phyloP scores from a whole-genome alignment of 371 early-diverging fungal genomes.

The Mucor lusitanicus region DNA sequence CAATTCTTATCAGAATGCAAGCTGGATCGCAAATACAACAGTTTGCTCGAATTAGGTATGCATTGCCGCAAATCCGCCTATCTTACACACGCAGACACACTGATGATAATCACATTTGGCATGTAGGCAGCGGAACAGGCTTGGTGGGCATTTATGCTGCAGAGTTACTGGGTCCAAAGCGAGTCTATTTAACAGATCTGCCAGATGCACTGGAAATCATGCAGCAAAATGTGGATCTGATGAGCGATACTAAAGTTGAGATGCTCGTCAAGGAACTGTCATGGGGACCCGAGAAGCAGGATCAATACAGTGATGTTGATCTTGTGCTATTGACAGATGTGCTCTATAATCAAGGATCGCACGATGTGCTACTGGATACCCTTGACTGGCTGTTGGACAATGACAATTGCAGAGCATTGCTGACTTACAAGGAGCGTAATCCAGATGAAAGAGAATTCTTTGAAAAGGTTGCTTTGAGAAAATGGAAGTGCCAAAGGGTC shows the following conservation, averaged over 20 bases:
- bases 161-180: conserved; percentile 21
- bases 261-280: conserved; percentile 26
- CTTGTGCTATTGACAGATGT: conserved; percentile 45
- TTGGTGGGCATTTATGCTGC: conserved; percentile 46
- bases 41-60: conserved; percentile 36
- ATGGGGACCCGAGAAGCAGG: conserved; percentile 30
- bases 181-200: conserved; percentile 44
- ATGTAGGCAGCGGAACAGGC: conserved; percentile 50
- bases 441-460: conserved; percentile 49
- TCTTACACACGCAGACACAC: neutral
- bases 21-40: conserved; percentile 6
- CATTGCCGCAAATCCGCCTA: neutral
- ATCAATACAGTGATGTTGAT: conserved; percentile 22
- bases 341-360: conserved; percentile 46
- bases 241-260: neutral
- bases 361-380: conserved; percentile 42
- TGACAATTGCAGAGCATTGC: conserved; percentile 21
- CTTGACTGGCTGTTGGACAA: conserved; percentile 28
- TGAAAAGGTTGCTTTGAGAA: conserved; percentile 25
- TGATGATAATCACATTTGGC: neutral
- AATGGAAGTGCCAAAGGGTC: conserved; percentile 19
- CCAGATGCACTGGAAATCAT: conserved; percentile 38
- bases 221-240: conserved; percentile 33
- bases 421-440: conserved; percentile 44
- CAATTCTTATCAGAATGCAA: conserved; percentile 18